These are phyloP conservation scores for Exophiala calicioides DNA, from an alignment of 2,329 filamentous ascomycete genomes.

Conservation along the genomic window DNA sequence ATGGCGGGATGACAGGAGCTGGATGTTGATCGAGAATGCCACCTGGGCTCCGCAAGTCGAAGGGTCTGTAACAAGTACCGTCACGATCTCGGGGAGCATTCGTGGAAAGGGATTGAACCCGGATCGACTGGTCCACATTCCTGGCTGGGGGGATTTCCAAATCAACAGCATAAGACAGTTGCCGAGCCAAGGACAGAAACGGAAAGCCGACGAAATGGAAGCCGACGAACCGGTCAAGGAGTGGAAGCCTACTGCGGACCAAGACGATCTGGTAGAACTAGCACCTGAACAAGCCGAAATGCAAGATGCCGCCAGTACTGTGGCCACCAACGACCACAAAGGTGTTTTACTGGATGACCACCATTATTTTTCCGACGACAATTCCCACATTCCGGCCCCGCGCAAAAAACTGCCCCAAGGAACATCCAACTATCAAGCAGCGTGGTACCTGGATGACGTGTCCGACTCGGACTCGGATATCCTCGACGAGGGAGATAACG, in stretches of 20 bases:
- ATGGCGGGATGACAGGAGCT: conserved; percentile 93
- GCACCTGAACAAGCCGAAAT: conserved; percentile 84
- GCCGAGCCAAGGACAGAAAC: conserved; percentile 48
- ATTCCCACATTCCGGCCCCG: conserved; percentile 58
- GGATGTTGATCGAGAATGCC: conserved; percentile 87
- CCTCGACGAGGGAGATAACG: conserved; percentile 68
- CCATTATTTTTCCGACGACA: conserved; percentile 94
- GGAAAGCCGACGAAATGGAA: conserved; percentile 67
- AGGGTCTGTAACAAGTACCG: conserved; percentile 50
- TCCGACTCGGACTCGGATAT: conserved; percentile 85
- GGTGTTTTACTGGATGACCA: conserved; percentile 94
- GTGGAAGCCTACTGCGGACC: conserved; percentile 73
- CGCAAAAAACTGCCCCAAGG: conserved; percentile 82
- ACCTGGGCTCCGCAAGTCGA: conserved; percentile 65
- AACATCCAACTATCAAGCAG: conserved; percentile 90
- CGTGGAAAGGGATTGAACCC: conserved; percentile 85
- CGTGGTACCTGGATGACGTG: conserved; percentile 84
- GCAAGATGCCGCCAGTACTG: conserved; percentile 63
- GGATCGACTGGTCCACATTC: conserved; percentile 84
- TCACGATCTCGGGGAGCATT: conserved; percentile 79
- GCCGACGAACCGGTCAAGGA: conserved; percentile 59
- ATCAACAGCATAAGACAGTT: conserved; percentile 84
- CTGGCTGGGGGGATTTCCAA: conserved; percentile 92
- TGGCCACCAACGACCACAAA: conserved; percentile 64
- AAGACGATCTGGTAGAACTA: conserved; percentile 77